Conservation (phyloP, 2,329 filamentous ascomycete genomes). For the Pseudopyricularia javanii region DNA sequence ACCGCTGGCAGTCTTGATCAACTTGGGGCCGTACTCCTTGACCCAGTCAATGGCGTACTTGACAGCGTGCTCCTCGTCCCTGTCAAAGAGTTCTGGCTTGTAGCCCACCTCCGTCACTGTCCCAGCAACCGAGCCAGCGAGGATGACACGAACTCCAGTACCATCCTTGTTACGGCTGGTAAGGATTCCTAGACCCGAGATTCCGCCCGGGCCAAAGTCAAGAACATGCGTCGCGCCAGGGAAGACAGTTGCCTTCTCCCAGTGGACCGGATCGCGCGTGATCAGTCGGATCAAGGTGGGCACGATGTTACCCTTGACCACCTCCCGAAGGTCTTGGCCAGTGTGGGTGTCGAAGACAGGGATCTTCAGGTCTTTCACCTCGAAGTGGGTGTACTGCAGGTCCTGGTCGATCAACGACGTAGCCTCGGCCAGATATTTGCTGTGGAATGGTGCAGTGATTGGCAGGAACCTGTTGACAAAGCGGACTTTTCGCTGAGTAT, state of each 20-base stretch:
- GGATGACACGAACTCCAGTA: conserved; percentile 89
- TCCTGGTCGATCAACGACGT: conserved; percentile 77
- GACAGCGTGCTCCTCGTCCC: conserved; percentile 87
- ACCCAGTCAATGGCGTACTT: conserved; percentile 97
- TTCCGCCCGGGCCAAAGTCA: conserved; percentile 93
- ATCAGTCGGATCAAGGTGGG: conserved; percentile 84
- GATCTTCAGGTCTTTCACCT: conserved; percentile 62
- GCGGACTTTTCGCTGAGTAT: conserved; percentile 89
- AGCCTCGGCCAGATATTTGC: conserved; percentile 77
- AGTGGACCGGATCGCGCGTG: conserved; percentile 85
- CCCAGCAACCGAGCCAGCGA: conserved; percentile 86
- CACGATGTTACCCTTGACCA: conserved; percentile 66
- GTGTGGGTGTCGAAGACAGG: conserved; percentile 85
- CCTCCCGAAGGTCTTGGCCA: conserved; percentile 67
- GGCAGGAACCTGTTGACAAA: conserved; percentile 96
- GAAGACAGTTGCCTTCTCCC: conserved; percentile 91
- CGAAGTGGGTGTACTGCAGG: conserved; percentile 68
- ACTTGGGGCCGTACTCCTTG: conserved; percentile 85
- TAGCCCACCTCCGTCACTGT: conserved; percentile 87
- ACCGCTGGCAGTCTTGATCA: conserved; percentile 80
- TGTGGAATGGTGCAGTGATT: conserved; percentile 97
- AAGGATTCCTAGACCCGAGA: conserved; percentile 87
- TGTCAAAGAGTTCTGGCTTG: conserved; percentile 95
- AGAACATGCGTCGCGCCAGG: conserved; percentile 84
- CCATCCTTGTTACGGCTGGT: conserved; percentile 99